Evolutionary conservation across 345 rosid genomes (phyloP).

Genomic region (Physaria fendleri): DNA sequence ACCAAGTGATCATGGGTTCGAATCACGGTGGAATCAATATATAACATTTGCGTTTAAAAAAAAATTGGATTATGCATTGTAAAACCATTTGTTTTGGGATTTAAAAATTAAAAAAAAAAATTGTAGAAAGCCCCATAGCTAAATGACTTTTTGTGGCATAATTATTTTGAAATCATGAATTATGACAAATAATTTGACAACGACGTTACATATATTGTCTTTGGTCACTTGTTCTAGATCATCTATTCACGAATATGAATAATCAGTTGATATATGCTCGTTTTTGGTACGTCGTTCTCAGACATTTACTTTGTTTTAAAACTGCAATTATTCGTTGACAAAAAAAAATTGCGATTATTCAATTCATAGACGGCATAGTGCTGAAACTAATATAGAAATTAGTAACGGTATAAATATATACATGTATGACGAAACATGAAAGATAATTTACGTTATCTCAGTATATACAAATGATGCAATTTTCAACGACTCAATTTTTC

Average conservation of each 20-base stretch:
- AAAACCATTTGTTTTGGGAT: too few relatives aligned
- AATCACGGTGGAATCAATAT: too few relatives aligned
- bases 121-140: too few relatives aligned
- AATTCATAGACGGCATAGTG: background rate
- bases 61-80: too few relatives aligned
- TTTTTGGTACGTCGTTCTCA: slow-evolving; percentile 6
- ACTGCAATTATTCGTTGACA: background rate
- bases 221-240: slow-evolving; percentile 1
- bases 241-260: background rate
- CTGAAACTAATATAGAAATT: background rate
- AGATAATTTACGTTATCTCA: background rate
- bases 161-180: background rate
- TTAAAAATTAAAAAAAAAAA: too few relatives aligned
- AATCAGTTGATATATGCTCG: background rate
- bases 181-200: background rate
- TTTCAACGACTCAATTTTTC: background rate
- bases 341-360: background rate
- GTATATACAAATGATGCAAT: background rate
- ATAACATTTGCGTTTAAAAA: too few relatives aligned
- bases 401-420: too few relatives aligned
- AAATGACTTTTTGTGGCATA: background rate
- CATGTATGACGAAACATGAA: too few relatives aligned
- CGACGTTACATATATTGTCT: background rate
- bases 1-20: too few relatives aligned
- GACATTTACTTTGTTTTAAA: background rate